Evolutionary conservation across 495 filamentous ascomycete genomes (phyloP).

Genomic region (Neurospora sp.): DNA sequence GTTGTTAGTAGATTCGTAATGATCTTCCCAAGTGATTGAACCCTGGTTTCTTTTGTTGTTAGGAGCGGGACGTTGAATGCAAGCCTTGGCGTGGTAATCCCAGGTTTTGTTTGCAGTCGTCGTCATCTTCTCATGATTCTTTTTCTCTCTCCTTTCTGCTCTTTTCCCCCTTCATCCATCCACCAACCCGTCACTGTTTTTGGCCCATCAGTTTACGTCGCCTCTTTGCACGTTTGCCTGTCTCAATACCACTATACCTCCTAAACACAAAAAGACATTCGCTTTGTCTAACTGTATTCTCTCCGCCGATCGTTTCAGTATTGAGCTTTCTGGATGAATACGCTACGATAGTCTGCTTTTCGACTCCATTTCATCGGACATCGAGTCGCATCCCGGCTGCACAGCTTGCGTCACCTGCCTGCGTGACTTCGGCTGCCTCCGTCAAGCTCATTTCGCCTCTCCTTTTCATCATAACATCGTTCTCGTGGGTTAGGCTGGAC

Average conservation of each 20-base stretch:
- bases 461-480: not conserved
- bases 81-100: not conserved
- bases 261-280: not conserved
- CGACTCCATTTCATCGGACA: not conserved
- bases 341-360: not conserved
- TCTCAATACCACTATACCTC: not conserved
- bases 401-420: not conserved
- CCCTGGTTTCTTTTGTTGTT: not conserved
- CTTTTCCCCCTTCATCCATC: not conserved
- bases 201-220: not conserved
- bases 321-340: not conserved
- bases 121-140: not conserved
- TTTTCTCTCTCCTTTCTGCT: not conserved
- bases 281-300: not conserved
- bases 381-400: not conserved
- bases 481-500: not conserved
- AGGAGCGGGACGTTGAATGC: not conserved
- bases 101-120: not conserved
- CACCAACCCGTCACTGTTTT: not conserved
- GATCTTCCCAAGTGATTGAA: not conserved
- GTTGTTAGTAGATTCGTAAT: not conserved
- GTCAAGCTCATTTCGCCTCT: not conserved
- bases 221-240: not conserved
- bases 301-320: not conserved
- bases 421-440: not conserved